Evolutionary conservation across 306 rosid genomes (phyloP).

Genomic region (Glycyrrhiza uralensis): DNA sequence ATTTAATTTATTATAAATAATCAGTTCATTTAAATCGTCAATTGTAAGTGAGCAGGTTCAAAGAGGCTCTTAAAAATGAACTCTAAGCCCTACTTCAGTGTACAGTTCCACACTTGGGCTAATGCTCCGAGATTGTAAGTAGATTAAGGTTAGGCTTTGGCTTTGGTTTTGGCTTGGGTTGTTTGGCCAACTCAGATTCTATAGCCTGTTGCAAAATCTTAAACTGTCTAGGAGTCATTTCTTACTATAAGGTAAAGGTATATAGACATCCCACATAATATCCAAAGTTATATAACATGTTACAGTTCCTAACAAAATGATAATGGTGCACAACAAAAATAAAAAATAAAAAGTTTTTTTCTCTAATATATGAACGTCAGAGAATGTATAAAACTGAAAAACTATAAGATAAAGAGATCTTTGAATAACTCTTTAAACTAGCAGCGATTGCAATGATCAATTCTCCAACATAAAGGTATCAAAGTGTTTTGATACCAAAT

Average conservation of each 20-base stretch:
- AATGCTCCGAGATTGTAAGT: background rate
- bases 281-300: slow-evolving; percentile 1
- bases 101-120: background rate
- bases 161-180: background rate
- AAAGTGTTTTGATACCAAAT: background rate
- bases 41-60: background rate
- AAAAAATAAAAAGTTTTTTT: background rate
- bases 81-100: background rate
- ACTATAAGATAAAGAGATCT: background rate
- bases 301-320: slow-evolving; percentile 2
- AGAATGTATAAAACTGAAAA: slow-evolving; percentile 11
- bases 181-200: slow-evolving; percentile 1
- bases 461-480: background rate
- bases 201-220: background rate
- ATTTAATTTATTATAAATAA: background rate
- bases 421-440: background rate
- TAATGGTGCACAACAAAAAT: background rate
- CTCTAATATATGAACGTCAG: background rate
- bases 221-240: background rate
- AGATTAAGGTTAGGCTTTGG: background rate
- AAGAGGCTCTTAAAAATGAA: background rate
- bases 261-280: background rate
- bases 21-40: background rate
- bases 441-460: background rate
- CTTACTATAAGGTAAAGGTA: background rate